Evolutionary conservation across 2,329 filamentous ascomycete genomes (phyloP), one percentile per base, ranked within the genome.

Genomic region (Pseudogymnoascus sp.): DNA sequence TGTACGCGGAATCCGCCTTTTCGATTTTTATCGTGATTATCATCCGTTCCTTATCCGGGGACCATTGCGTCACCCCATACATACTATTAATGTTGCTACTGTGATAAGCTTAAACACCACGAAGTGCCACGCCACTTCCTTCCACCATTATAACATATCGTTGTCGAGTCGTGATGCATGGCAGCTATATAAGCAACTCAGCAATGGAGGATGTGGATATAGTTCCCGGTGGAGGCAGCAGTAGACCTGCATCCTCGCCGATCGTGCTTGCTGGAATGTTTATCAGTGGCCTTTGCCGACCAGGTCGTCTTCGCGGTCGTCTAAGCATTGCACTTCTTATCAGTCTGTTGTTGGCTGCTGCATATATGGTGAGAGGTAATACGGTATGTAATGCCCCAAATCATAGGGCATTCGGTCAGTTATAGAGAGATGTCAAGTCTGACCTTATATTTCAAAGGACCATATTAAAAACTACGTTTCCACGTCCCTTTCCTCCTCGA

Each of bases 241-340:
- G 22, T 10, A 41, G 53, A 16, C 46, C 12, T 7, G 64, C 41
- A 19, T 64, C 31, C 38, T 67, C 65, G 2, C 62, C 66, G 7
- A 65, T 26, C 35, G 65, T 43, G 43, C 63, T 70, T 16, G 61
- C 65, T 28, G 28, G 43, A 33, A 66, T 68, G 28, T 10, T 68
- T 14, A 24, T 68, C 22, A 63, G 64, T 41, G 63, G 64, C 33
- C 43, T 70, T 6, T 60, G 65, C 41, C 63, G 67, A 22, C 68
- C 67, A 24, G 65, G 65, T 60, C 63, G 66, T 26, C 40, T 68
- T 43, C 65, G 67, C 16, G 63, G 64, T 28, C 60, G 65, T 22
- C 35, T 67, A 11, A 5, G 61, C 1, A 43, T 69, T 33, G 37
- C 61, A 22, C n/a, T 66, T 5, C 33, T 59, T 26, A 62, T 65